A percentile compares a stretch with the other conserved stretches of the same genome.
Conservation (phyloP, 169 alveolate genomes). For the Perkinsus chesapeaki region DNA sequence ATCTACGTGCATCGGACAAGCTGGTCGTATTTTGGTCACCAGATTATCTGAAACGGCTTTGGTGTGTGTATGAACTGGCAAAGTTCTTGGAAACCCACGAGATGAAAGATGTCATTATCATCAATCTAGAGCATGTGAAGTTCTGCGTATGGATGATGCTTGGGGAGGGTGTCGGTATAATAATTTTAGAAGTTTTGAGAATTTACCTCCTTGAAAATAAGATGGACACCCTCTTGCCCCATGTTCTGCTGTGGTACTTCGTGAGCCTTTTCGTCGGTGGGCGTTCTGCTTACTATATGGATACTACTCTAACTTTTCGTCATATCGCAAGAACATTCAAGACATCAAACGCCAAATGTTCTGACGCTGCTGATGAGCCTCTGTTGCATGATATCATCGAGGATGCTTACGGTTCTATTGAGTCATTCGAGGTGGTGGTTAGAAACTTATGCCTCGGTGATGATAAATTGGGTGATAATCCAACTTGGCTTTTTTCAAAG, state of each 20-base stretch:
- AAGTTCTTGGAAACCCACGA: background rate
- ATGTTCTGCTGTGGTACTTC: background rate
- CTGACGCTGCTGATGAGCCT: background rate
- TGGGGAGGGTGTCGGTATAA: background rate
- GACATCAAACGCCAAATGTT: background rate
- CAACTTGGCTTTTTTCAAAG: background rate
- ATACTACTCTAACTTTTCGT: no score
- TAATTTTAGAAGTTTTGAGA: no score
- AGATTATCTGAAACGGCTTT: background rate
- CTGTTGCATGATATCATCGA: background rate
- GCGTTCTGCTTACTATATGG: background rate
- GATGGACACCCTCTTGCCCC: background rate
- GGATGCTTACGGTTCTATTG: background rate
- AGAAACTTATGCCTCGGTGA: background rate
- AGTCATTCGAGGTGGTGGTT: background rate
- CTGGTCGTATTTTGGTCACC: background rate
- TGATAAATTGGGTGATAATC: background rate
- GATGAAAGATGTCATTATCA: background rate
- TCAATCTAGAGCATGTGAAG: background rate
- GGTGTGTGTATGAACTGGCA: background rate
- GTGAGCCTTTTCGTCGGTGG: background rate
- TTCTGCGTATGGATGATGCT: background rate
- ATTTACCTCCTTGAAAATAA: background rate
- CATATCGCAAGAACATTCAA: background rate
- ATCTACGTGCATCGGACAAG: background rate